Base-by-base conservation (phyloP, 2,329 filamentous ascomycete species). In the Ophidiomyces ophidiicola region DNA sequence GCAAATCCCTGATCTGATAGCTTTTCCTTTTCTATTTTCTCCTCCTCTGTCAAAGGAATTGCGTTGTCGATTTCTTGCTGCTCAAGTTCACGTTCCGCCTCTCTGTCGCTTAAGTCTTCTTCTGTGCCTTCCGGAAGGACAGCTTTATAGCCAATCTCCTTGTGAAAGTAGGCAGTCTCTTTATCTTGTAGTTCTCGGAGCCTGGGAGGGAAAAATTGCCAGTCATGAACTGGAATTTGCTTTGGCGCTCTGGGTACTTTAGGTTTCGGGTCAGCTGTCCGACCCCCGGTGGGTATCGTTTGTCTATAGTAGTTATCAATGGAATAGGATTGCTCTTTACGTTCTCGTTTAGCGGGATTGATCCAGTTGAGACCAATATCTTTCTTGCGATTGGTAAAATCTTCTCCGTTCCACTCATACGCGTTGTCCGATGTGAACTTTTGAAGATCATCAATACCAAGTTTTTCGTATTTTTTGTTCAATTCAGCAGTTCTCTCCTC, bases 231-330 rank as follows among this genome's bases (percentile, higher is more conserved):
- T 3, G 78, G 69, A 37, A 93, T 76, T 58, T 98, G 90, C 63
- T 92, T 94, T 0, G 90, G 90, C 6, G 90, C 85, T 41, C 87
- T 78, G n/a, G 90, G 92, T 14, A 90, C 84, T 63, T 94, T 94
- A 6, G 88, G 87, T 60, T 94, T 94, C 18, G 82, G 74, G 46
- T 94, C 86, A 26, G 84, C 78, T 17, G 78, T 80, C 32, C 78
- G 74, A 24, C 80, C 76, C 60, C 85, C 78, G 38, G 83, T 90
- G 51, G 82, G 82, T 54, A 98, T 74, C 6, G 86, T 84, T 53
- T 92, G 80, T 48, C 88, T 81, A 64, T 96, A 98, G 65, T 98
- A 98, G 61, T 94, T 93, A 59, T 98, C 92, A 68, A 98, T 94
- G 0, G 88, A 94, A 59, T 98, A 98, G 4, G 85, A 86, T 57